Conservation (phyloP, 352 stramenopile genomes). For the Poterioochromonas sp. region DNA sequence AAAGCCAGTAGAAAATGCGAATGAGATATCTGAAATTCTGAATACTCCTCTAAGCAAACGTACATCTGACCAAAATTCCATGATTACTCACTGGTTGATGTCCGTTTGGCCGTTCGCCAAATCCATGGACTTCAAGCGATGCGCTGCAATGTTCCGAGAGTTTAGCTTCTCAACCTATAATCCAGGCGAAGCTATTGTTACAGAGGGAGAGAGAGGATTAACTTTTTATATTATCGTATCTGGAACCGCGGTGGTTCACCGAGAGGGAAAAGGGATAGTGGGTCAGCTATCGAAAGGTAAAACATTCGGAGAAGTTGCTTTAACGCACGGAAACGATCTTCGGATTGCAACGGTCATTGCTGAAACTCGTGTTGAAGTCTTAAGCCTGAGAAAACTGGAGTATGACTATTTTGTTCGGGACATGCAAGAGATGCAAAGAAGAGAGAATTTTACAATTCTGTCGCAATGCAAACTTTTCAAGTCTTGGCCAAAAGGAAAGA, state of each 20-base stretch:
- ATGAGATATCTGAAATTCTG: constrained; percentile 17
- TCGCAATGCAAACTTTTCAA: constrained; percentile 16
- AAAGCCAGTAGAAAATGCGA: neutral
- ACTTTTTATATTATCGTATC: constrained; percentile 28
- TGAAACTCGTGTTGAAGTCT: neutral
- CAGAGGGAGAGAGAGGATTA: constrained; percentile 13
- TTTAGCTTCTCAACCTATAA: constrained; percentile 5
- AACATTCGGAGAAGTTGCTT: constrained; percentile 19
- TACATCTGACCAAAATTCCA: neutral
- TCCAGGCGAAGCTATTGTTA: constrained; percentile 4
- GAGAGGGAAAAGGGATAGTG: neutral
- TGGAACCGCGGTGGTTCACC: neutral
- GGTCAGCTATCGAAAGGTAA: neutral
- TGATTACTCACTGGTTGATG: constrained; percentile 16
- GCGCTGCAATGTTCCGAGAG: constrained; percentile 12
- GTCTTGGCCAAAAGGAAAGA: constrained; percentile 44
- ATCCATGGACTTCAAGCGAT: constrained; percentile 15
- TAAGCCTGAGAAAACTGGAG: neutral
- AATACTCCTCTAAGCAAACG: neutral
- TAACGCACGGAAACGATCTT: constrained; percentile 24
- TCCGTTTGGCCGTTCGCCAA: neutral
- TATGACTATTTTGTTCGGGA: constrained; percentile 20
- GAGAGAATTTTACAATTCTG: constrained; percentile 18
- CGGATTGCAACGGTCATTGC: constrained; percentile 1
- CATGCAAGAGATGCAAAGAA: constrained; percentile 3